Evolutionary conservation across 176 grass and related monocot genomes (phyloP).

Genomic region (Saccharum spontaneum): DNA sequence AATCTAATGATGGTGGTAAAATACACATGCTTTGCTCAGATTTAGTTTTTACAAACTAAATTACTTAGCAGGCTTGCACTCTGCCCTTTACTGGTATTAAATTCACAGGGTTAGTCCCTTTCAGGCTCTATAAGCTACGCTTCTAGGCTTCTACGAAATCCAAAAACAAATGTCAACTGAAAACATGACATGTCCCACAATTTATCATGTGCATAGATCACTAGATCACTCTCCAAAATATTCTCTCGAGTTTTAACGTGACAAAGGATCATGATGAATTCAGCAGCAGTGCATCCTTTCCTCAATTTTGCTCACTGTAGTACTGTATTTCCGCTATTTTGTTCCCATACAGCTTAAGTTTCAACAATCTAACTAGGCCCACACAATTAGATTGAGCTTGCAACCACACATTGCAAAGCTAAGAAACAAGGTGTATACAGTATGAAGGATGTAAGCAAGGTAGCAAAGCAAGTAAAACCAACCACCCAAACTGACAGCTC

Average conservation of each 20-base stretch:
- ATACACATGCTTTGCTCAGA: not conserved
- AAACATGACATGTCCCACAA: not conserved
- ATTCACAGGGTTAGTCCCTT: not conserved
- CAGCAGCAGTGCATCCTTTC: not conserved
- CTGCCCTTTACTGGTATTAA: not conserved
- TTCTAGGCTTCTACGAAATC: not conserved
- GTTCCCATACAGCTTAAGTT: conserved; percentile 3
- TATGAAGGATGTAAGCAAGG: not conserved
- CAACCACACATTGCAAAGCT: not conserved
- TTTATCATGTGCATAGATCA: not conserved
- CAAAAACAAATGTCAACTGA: not conserved
- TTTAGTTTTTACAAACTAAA: not conserved
- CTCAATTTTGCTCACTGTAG: not conserved
- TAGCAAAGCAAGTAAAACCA: not conserved
- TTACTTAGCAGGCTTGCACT: not conserved
- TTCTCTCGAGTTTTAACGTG: not conserved
- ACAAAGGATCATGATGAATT: not conserved
- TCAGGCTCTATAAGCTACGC: not conserved
- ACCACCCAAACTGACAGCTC: not conserved
- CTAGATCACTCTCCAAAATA: not conserved
- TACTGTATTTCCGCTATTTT: not conserved
- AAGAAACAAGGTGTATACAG: not conserved
- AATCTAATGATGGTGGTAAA: not conserved
- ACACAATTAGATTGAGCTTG: not conserved
- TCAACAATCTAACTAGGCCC: not conserved